Evolutionary conservation across 169 alveolate genomes (phyloP).

Genomic region (Cryptosporidium sp.): DNA sequence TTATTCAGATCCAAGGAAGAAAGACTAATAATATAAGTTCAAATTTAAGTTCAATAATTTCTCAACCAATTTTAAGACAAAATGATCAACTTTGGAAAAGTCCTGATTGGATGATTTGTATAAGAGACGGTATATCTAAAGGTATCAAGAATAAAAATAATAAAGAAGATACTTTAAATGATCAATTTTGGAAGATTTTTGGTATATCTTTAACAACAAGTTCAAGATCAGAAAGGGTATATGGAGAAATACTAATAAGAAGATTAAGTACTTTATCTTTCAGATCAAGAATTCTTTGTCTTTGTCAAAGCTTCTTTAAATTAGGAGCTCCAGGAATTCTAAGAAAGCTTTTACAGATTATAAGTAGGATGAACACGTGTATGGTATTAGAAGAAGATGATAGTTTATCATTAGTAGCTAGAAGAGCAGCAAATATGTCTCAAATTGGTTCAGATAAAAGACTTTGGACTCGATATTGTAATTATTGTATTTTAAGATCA

Average conservation of each 20-base stretch:
- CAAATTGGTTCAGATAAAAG: slow-evolving; percentile 39
- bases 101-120: slow-evolving; percentile 55
- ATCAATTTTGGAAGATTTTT: slow-evolving; percentile 42
- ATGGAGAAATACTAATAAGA: slow-evolving; percentile 23
- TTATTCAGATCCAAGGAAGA: neutral
- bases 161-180: neutral
- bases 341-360: slow-evolving; percentile 4
- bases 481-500: slow-evolving; percentile 51
- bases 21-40: neutral
- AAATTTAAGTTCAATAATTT: neutral
- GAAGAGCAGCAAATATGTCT: slow-evolving; percentile 15
- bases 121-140: neutral
- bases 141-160: neutral
- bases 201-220: slow-evolving; percentile 65
- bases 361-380: slow-evolving; percentile 9
- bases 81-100: slow-evolving; percentile 12
- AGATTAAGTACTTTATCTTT: slow-evolving; percentile 32
- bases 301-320: slow-evolving; percentile 39
- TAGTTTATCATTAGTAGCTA: neutral
- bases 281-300: slow-evolving; percentile 21
- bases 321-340: slow-evolving; percentile 33
- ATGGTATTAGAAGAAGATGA: slow-evolving; percentile 21
- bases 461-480: slow-evolving; percentile 68
- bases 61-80: slow-evolving; percentile 34
- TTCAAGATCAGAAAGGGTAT: slow-evolving; percentile 61